These are phyloP conservation scores for Mesostigma viride DNA, from an alignment of 139 green algal species.

Conservation along the genomic window DNA sequence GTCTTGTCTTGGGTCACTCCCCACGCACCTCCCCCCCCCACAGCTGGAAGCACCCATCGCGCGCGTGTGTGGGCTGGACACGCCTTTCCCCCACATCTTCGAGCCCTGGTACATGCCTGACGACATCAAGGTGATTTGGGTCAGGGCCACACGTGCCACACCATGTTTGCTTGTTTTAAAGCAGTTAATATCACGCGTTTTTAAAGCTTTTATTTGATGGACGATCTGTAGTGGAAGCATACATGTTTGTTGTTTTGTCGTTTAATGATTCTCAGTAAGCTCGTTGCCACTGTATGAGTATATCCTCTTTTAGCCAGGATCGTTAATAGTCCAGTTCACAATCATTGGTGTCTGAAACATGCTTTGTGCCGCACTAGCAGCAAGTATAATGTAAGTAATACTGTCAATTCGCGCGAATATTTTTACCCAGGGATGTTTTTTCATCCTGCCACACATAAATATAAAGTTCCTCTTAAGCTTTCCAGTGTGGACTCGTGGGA, in stretches of 20 bases:
- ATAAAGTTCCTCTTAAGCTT: no score
- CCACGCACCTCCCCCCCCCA: no score
- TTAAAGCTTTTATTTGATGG: neutral
- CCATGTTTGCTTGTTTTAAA: neutral
- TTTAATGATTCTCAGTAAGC: neutral
- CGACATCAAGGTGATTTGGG: conserved; percentile 24
- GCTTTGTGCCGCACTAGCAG: no score
- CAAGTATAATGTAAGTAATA: no score
- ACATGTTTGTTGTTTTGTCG: neutral
- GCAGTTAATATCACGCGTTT: neutral
- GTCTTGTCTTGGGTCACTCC: no score
- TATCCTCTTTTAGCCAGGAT: no score
- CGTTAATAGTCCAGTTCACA: neutral
- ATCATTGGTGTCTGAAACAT: neutral
- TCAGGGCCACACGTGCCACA: neutral
- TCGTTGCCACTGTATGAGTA: neutral
- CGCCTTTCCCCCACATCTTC: conserved; percentile 74
- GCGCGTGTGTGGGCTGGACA: conserved; percentile 71
- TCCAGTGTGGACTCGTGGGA: no score
- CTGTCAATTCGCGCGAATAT: no score
- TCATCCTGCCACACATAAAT: no score
- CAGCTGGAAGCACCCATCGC: conserved; percentile 23
- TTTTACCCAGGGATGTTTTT: no score
- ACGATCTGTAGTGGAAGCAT: neutral
- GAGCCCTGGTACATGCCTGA: conserved; percentile 34